Evolutionary conservation across 495 filamentous ascomycete genomes (phyloP).

Genomic region (Pseudevernia furfuracea): DNA sequence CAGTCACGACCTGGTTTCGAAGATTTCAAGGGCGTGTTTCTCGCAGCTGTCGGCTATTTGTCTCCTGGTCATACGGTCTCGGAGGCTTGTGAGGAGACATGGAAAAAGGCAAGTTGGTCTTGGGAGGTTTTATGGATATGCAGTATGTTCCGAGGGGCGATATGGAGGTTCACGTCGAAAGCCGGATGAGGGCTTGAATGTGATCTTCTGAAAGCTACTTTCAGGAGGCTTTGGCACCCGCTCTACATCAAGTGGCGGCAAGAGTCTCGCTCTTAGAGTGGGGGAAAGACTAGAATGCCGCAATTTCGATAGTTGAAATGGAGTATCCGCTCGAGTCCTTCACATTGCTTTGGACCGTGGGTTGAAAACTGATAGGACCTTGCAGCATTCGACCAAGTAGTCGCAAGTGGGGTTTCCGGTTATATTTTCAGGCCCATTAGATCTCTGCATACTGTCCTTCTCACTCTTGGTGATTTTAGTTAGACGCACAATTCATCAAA

Average conservation of each 20-base stretch:
- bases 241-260: neutral
- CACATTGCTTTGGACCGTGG: neutral
- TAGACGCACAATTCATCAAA: constrained; percentile 16
- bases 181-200: neutral
- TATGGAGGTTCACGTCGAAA: neutral
- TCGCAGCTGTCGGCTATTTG: neutral
- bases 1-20: neutral
- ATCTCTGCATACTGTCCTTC: neutral
- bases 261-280: neutral
- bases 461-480: neutral
- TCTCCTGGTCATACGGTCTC: neutral
- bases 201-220: neutral
- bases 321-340: neutral
- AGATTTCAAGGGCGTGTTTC: neutral
- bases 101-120: neutral
- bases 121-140: neutral
- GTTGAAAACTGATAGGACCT: neutral
- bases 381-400: no score
- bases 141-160: neutral
- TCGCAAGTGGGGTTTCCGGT: no score
- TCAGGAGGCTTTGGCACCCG: neutral
- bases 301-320: neutral
- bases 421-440: neutral
- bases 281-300: neutral
- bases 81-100: neutral